These are phyloP conservation scores for Sisymbrium irio DNA, from an alignment of 345 rosid species.

Conservation along the genomic window DNA sequence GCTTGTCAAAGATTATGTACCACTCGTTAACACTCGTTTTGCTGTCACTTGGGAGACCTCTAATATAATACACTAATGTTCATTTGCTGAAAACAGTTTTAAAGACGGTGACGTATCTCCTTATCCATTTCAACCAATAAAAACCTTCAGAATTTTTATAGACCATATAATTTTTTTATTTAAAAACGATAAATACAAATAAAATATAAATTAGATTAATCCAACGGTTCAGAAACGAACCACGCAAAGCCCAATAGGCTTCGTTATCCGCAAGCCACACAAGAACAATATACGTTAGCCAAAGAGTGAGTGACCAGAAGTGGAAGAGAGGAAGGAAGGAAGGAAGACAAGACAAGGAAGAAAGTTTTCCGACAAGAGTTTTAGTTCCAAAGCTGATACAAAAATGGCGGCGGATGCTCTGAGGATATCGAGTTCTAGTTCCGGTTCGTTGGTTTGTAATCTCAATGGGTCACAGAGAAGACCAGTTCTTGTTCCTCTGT, in stretches of 20 bases:
- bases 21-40: too few relatives aligned
- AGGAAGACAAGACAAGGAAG: too few relatives aligned
- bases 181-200: too few relatives aligned
- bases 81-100: background rate
- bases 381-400: too few relatives aligned
- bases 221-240: constrained; percentile 29
- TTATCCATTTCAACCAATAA: constrained; percentile 34
- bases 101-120: constrained; percentile 6
- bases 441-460: constrained; percentile 49
- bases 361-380: too few relatives aligned
- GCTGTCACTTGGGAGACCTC: background rate
- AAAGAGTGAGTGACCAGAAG: background rate
- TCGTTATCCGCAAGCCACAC: constrained; percentile 35
- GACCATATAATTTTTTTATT: constrained; percentile 6
- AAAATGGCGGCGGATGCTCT: constrained; percentile 69
- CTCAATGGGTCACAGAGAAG: constrained; percentile 57
- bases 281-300: constrained; percentile 3
- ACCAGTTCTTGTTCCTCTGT: constrained; percentile 40
- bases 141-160: background rate
- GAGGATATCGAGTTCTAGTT: constrained; percentile 46
- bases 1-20: too few relatives aligned
- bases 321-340: too few relatives aligned
- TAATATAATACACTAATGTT: background rate
- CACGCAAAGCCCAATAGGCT: constrained; percentile 29
- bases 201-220: background rate